Evolutionary conservation across 495 filamentous ascomycete species (phyloP).

Genomic region (Melanomma pulvis-pyrius): DNA sequence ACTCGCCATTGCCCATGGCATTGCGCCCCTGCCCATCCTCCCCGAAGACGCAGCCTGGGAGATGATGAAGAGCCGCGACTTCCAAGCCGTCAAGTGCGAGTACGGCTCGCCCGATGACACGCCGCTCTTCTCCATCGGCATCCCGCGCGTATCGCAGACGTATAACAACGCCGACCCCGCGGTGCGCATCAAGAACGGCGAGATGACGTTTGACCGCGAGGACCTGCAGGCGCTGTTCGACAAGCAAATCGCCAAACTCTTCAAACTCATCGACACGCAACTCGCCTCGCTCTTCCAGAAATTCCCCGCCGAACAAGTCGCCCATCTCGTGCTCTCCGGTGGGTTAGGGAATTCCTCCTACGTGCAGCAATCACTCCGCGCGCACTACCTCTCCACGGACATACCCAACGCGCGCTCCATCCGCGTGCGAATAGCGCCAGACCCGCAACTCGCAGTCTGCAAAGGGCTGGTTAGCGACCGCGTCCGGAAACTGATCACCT

Average conservation of each 20-base stretch:
- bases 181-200: slow-evolving; percentile 46
- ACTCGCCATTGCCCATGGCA: slow-evolving; percentile 30
- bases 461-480: slow-evolving; percentile 47
- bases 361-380: slow-evolving; percentile 46
- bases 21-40: slow-evolving; percentile 21
- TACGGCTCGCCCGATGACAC: slow-evolving; percentile 46
- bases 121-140: slow-evolving; percentile 39
- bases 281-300: slow-evolving; percentile 54
- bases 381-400: slow-evolving; percentile 33
- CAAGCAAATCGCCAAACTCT: slow-evolving; percentile 57
- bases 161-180: slow-evolving; percentile 46
- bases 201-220: slow-evolving; percentile 46
- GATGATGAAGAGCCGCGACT: slow-evolving; percentile 43
- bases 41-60: slow-evolving; percentile 40
- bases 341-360: slow-evolving; percentile 69
- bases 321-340: slow-evolving; percentile 63
- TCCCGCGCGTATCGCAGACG: slow-evolving; percentile 43
- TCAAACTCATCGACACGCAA: slow-evolving; percentile 56
- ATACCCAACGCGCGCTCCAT: slow-evolving; percentile 34
- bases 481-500: slow-evolving; percentile 37
- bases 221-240: slow-evolving; percentile 61
- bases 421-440: slow-evolving; percentile 42
- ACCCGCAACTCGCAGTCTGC: slow-evolving; percentile 49
- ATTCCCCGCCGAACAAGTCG: slow-evolving; percentile 52
- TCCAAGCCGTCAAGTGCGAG: slow-evolving; percentile 45